Percentiles rank a stretch among this genome's conserved stretches.
phyloP scores from a whole-genome alignment of 169 alveolate genomes.

The Neospora caninum region DNA sequence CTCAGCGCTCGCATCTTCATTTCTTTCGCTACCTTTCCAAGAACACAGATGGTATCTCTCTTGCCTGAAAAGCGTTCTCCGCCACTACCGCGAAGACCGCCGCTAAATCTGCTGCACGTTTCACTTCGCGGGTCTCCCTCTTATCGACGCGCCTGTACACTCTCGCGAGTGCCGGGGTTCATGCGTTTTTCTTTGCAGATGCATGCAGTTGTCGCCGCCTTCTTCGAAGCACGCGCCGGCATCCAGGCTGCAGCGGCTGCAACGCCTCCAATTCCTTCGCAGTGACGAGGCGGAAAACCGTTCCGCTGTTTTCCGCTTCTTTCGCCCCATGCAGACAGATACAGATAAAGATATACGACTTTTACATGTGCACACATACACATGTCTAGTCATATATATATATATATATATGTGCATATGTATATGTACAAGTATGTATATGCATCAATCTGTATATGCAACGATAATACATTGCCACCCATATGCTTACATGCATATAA shows the following conservation, averaged over 20 bases:
- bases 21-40: too few relatives aligned
- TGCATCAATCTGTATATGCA: too few relatives aligned
- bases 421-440: too few relatives aligned
- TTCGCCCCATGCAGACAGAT: background rate
- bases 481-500: background rate
- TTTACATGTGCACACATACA: background rate
- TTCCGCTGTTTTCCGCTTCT: background rate
- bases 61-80: too few relatives aligned
- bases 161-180: too few relatives aligned
- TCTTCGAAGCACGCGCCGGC: constrained; percentile 67
- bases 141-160: too few relatives aligned
- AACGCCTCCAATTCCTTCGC: background rate
- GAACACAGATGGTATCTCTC: too few relatives aligned
- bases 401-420: background rate
- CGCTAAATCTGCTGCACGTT: too few relatives aligned
- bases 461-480: background rate
- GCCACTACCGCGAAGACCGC: too few relatives aligned
- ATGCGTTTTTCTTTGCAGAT: constrained; percentile 19
- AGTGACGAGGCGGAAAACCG: background rate
- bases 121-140: too few relatives aligned
- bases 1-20: too few relatives aligned
- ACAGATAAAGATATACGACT: background rate
- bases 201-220: constrained; percentile 65
- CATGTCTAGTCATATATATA: background rate
- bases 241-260: constrained; percentile 55